These are phyloP conservation scores for Pythium folliculosum DNA, from an alignment of 352 stramenopile genomes.

Conservation along the genomic window DNA sequence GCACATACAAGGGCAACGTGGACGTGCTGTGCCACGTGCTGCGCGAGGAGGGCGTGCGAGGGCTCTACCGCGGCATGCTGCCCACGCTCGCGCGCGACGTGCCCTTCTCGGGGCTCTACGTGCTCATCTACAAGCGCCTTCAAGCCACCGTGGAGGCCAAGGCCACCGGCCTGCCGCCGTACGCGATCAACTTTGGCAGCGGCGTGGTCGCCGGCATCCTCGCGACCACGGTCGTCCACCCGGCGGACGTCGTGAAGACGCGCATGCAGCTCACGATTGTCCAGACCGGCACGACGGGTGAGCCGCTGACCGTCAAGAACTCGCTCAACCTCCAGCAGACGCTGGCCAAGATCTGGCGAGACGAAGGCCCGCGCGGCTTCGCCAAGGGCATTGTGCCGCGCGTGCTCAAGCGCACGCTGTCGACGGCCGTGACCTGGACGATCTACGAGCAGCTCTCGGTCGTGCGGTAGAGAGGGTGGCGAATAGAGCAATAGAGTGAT, in stretches of 20 bases:
- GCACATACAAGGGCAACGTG: slow-evolving; percentile 61
- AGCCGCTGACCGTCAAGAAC: slow-evolving; percentile 48
- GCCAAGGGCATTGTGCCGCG: slow-evolving; percentile 93
- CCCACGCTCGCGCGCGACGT: slow-evolving; percentile 87
- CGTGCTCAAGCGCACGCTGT: slow-evolving; percentile 96
- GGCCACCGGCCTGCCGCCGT: slow-evolving; percentile 48
- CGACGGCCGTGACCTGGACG: slow-evolving; percentile 99
- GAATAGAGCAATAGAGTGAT: slow-evolving; percentile 1
- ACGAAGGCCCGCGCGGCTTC: slow-evolving; percentile 94
- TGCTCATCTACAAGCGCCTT: slow-evolving; percentile 82
- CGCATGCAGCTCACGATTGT: slow-evolving; percentile 86
- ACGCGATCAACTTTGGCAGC: slow-evolving; percentile 77
- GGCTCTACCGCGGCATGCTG: slow-evolving; percentile 85
- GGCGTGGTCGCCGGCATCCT: slow-evolving; percentile 74
- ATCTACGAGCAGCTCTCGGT: slow-evolving; percentile 95
- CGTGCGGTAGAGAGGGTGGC: slow-evolving; percentile 32
- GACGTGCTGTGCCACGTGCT: slow-evolving; percentile 70
- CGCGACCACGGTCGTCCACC: slow-evolving; percentile 83
- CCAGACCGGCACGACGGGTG: slow-evolving; percentile 30
- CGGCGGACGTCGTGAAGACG: slow-evolving; percentile 87
- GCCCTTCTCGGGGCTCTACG: slow-evolving; percentile 87
- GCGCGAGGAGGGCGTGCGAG: slow-evolving; percentile 62
- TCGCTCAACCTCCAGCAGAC: slow-evolving; percentile 67
- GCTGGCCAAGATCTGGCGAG: slow-evolving; percentile 81
- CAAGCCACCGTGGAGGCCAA: slow-evolving; percentile 46